These are phyloP conservation scores for Backusella tarrabulga DNA, from an alignment of 192 early-diverging fungal genomes.

Conservation along the genomic window DNA sequence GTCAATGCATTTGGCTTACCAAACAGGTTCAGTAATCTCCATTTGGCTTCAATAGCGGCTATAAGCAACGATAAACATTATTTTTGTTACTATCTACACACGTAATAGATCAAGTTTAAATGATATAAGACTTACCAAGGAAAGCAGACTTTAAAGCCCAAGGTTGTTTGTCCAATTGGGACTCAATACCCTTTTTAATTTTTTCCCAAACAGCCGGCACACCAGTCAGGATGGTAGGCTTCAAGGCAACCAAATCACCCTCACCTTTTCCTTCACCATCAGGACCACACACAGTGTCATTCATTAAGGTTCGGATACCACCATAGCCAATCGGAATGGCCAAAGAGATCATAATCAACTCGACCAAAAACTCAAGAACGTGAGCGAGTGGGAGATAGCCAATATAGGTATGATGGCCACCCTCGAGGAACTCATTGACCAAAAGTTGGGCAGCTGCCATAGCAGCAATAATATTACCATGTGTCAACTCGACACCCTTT, in stretches of 20 bases:
- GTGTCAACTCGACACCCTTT: constrained; percentile 72
- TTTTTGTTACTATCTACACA: not conserved
- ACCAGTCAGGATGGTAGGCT: constrained; percentile 75
- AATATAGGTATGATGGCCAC: constrained; percentile 43
- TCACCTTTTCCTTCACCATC: constrained; percentile 47
- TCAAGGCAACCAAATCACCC: constrained; percentile 67
- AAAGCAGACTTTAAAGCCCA: constrained; percentile 47
- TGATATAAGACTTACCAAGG: constrained; percentile 31
- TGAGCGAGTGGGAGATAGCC: constrained; percentile 67
- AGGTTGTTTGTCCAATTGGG: constrained; percentile 45
- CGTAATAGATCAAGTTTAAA: not conserved
- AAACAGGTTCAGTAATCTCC: constrained; percentile 40
- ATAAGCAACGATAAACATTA: not conserved
- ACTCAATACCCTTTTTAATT: constrained; percentile 81
- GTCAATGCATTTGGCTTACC: constrained; percentile 49
- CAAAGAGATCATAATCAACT: constrained; percentile 63
- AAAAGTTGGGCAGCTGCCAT: constrained; percentile 40
- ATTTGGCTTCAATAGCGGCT: constrained; percentile 58
- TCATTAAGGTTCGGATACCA: constrained; percentile 67
- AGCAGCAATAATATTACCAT: constrained; percentile 67
- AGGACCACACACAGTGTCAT: constrained; percentile 52
- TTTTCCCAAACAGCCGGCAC: constrained; percentile 88
- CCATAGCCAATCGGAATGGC: constrained; percentile 60
- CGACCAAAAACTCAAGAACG: constrained; percentile 85
- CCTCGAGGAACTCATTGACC: constrained; percentile 19